phyloP scores from a whole-genome alignment of 192 early-diverging fungal genomes.

The Linnemannia zychae region DNA sequence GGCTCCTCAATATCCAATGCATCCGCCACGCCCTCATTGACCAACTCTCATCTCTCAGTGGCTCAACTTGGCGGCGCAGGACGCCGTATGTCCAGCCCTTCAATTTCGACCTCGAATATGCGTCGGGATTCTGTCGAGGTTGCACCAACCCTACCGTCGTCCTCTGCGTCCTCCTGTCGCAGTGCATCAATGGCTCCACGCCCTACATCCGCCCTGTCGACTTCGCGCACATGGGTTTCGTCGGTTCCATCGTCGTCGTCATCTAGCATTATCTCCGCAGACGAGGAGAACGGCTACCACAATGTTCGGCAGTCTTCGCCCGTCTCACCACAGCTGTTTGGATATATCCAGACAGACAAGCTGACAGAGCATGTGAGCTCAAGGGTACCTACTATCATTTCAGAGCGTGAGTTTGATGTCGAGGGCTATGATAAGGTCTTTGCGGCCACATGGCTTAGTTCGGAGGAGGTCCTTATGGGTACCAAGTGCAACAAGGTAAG shows the following conservation, averaged over 20 bases:
- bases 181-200: slow-evolving; percentile 3
- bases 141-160: neutral
- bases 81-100: slow-evolving; percentile 43
- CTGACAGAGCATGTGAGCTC: slow-evolving; percentile 21
- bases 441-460: slow-evolving; percentile 65
- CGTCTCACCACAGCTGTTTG: neutral
- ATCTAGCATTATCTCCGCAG: neutral
- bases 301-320: neutral
- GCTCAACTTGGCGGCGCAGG: slow-evolving; percentile 25
- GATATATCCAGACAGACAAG: neutral
- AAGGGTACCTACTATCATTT: slow-evolving; percentile 33
- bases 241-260: slow-evolving; percentile 12
- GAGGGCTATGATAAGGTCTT: slow-evolving; percentile 70
- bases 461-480: slow-evolving; percentile 67
- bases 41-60: slow-evolving; percentile 25
- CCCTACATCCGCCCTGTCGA: slow-evolving; percentile 9
- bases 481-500: slow-evolving; percentile 72
- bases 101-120: slow-evolving; percentile 18
- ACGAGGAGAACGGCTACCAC: slow-evolving; percentile 19
- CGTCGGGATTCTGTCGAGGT: neutral
- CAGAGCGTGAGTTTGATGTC: slow-evolving; percentile 36
- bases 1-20: neutral
- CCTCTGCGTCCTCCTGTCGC: neutral
- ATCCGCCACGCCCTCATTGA: slow-evolving; percentile 14
- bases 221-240: slow-evolving; percentile 24